These are phyloP conservation scores for Coemansia sp. DNA, from an alignment of 192 early-diverging fungal genomes.

Conservation along the genomic window DNA sequence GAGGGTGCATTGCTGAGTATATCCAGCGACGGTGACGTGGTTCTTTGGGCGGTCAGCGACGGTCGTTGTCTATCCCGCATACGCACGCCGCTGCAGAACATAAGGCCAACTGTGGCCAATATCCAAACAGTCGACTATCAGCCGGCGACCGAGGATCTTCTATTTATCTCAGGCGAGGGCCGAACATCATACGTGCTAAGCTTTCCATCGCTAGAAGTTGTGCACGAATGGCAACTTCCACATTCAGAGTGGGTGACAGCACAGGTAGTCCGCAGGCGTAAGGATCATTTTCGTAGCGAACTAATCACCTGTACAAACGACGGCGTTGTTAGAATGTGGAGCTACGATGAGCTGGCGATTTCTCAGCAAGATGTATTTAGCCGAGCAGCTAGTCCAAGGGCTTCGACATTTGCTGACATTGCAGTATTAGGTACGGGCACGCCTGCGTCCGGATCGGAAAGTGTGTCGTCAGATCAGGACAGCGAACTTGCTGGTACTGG, in stretches of 20 bases:
- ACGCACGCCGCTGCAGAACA: conserved; percentile 23
- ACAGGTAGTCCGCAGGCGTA: conserved; percentile 36
- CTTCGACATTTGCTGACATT: not conserved
- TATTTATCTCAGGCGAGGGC: conserved; percentile 45
- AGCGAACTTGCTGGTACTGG: not conserved
- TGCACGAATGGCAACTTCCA: conserved; percentile 40
- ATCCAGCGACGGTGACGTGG: conserved; percentile 35
- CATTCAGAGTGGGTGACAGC: conserved; percentile 46
- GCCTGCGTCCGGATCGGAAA: conserved; percentile 16
- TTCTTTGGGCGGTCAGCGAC: conserved; percentile 40
- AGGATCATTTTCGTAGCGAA: conserved; percentile 42
- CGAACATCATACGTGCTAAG: conserved; percentile 25
- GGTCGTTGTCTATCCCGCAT: conserved; percentile 45
- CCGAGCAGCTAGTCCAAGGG: conserved; percentile 21
- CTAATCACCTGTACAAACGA: conserved; percentile 43
- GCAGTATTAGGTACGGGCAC: conserved; percentile 1
- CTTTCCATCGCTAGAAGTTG: conserved; percentile 44
- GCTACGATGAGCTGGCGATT: conserved; percentile 49
- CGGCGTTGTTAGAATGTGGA: conserved; percentile 45
- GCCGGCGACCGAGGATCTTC: conserved; percentile 37
- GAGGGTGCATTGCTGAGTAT: conserved; percentile 41
- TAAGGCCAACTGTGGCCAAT: conserved; percentile 26
- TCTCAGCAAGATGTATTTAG: conserved; percentile 42
- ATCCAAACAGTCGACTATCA: conserved; percentile 42
- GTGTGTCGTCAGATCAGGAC: conserved; percentile 18